Percentiles rank a stretch among this genome's conserved stretches.
Evolutionary conservation across 106 monocot species (phyloP).

Genomic region (Vanilla planifolia): DNA sequence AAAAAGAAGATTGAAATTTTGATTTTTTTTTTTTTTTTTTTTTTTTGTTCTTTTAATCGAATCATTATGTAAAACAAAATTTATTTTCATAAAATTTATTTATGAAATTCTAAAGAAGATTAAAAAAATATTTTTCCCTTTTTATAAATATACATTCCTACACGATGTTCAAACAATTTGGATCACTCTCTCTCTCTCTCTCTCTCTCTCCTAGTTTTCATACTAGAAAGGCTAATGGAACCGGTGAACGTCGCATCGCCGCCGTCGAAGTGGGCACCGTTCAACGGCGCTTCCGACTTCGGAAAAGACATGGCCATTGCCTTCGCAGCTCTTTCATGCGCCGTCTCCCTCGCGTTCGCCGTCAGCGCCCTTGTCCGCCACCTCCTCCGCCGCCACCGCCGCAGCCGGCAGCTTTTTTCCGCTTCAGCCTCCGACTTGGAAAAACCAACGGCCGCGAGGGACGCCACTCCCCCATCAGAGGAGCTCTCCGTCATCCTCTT

Average conservation of each 20-base stretch:
- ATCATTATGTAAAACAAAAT: too few species aligned
- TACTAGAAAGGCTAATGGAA: neutral
- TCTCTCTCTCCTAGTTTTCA: neutral
- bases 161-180: too few species aligned
- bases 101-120: too few species aligned
- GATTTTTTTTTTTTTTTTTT: too few species aligned
- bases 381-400: neutral
- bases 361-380: neutral
- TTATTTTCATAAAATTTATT: too few species aligned
- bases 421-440: neutral
- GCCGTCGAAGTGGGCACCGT: constrained; percentile 4
- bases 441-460: neutral
- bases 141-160: neutral
- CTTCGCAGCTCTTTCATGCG: neutral
- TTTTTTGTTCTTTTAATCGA: too few species aligned
- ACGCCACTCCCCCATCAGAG: neutral
- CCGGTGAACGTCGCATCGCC: neutral
- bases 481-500: neutral
- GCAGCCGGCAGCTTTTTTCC: neutral
- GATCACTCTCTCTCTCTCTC: neutral
- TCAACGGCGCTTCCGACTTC: neutral
- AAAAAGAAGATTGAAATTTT: too few species aligned
- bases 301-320: neutral
- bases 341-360: neutral
- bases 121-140: neutral